Evolutionary conservation across 2,329 filamentous ascomycete genomes (phyloP).

Genomic region (Sarocladium oryzae): DNA sequence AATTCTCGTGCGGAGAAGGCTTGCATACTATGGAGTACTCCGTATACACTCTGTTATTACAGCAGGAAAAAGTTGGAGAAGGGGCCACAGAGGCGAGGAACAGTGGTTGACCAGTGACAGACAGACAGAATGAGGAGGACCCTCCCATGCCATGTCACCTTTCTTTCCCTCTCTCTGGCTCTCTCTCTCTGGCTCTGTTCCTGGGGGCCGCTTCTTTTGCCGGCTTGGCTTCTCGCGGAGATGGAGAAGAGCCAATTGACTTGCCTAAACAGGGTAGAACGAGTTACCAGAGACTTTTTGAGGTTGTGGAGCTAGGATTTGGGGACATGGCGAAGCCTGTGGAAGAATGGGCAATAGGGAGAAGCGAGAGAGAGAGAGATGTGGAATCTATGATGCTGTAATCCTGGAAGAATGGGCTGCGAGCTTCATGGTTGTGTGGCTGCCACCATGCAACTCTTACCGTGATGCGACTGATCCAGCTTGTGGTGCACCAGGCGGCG

Average conservation of each 20-base stretch:
- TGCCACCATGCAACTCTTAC: too few relatives aligned
- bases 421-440: too few relatives aligned
- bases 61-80: conserved; percentile 4
- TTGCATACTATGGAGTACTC: too few relatives aligned
- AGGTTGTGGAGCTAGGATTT: neutral
- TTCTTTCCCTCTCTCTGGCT: too few relatives aligned
- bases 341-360: too few relatives aligned
- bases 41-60: too few relatives aligned
- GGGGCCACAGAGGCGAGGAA: neutral
- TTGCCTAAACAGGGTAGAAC: conserved; percentile 5
- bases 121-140: too few relatives aligned
- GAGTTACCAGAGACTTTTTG: neutral
- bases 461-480: too few relatives aligned
- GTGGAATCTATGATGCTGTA: too few relatives aligned
- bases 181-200: neutral
- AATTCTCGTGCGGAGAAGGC: conserved; percentile 6
- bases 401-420: too few relatives aligned
- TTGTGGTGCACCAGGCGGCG: too few relatives aligned
- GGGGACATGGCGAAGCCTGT: neutral
- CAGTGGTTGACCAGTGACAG: neutral
- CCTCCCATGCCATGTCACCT: neutral
- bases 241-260: conserved; percentile 4
- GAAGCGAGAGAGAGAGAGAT: too few relatives aligned
- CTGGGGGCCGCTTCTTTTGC: neutral
- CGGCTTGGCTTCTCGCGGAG: conserved; percentile 7